Percentiles rank a stretch among this genome's conserved stretches.
Evolutionary conservation across 129 eudicot genomes (phyloP).

Genomic region (Mikania micrantha): DNA sequence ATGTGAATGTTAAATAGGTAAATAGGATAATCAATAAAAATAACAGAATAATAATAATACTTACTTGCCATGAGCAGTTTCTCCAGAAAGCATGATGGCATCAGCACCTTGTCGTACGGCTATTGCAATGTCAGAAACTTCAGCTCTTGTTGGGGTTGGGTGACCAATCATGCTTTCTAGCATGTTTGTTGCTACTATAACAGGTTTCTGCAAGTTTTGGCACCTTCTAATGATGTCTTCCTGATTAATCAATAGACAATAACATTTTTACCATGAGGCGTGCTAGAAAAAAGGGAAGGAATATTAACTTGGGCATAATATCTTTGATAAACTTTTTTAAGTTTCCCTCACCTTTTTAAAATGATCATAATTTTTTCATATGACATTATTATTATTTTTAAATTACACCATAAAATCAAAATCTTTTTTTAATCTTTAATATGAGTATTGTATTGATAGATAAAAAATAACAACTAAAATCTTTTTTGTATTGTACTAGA

Average conservation of each 20-base stretch:
- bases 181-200: constrained; percentile 97
- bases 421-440: too few species aligned
- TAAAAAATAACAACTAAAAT: too few species aligned
- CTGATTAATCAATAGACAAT: constrained; percentile 32
- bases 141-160: constrained; percentile 99
- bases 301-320: too few species aligned
- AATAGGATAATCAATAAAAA: not conserved
- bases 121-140: constrained; percentile 93
- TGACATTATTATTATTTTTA: too few species aligned
- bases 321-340: too few species aligned
- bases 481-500: too few species aligned
- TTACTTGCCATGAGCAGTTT: constrained; percentile 99
- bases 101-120: constrained; percentile 90
- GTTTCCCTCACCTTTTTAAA: too few species aligned
- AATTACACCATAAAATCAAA: too few species aligned
- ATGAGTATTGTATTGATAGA: too few species aligned
- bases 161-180: constrained; percentile 97
- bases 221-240: constrained; percentile 88
- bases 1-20: not conserved
- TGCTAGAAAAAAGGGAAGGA: too few species aligned
- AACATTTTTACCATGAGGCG: too few species aligned
- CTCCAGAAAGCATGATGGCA: constrained; percentile 97
- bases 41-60: constrained; percentile 6
- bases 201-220: constrained; percentile 87
- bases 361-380: too few species aligned